These are phyloP conservation scores for Penicillium fimorum DNA, from an alignment of 495 filamentous ascomycete genomes.

Conservation along the genomic window DNA sequence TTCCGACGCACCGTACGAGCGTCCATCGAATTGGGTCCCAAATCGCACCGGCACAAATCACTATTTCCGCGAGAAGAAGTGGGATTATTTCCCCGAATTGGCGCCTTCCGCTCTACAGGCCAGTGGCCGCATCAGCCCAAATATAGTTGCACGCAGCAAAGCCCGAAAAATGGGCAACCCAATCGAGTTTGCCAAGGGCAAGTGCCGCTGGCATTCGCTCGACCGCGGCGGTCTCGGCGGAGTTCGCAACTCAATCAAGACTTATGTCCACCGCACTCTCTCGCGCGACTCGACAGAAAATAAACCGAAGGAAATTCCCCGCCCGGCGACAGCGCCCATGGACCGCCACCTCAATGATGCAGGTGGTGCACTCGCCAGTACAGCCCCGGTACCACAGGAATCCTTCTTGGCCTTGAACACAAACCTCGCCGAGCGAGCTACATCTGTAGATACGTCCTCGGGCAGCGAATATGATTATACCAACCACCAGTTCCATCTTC, in stretches of 20 bases:
- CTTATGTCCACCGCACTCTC: conserved; percentile 35
- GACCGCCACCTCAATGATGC: not conserved
- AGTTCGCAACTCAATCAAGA: conserved; percentile 41
- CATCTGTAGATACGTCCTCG: not conserved
- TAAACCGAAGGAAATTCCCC: conserved; percentile 22
- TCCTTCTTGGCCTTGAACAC: not conserved
- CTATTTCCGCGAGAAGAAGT: conserved; percentile 51
- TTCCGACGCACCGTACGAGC: conserved; percentile 30
- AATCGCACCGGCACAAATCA: conserved; percentile 36
- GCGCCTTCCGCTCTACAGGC: conserved; percentile 31
- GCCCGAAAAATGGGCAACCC: conserved; percentile 29
- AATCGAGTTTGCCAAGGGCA: conserved; percentile 26
- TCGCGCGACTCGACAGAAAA: conserved; percentile 27
- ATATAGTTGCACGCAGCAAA: conserved; percentile 6
- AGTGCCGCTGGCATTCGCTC: conserved; percentile 26
- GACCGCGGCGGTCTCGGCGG: conserved; percentile 27
- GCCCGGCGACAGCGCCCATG: conserved; percentile 24
- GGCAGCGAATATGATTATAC: conserved; percentile 9
- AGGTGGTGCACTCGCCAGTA: not conserved
- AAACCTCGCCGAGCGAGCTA: not conserved
- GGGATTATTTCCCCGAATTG: conserved; percentile 50
- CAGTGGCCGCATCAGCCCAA: conserved; percentile 16
- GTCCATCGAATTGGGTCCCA: conserved; percentile 24
- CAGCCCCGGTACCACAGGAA: not conserved
- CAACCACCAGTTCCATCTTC: conserved; percentile 12